A percentile compares a stretch with the other conserved stretches of the same genome.
Conservation (phyloP, 495 filamentous ascomycete genomes). For the Xylaria sp. region DNA sequence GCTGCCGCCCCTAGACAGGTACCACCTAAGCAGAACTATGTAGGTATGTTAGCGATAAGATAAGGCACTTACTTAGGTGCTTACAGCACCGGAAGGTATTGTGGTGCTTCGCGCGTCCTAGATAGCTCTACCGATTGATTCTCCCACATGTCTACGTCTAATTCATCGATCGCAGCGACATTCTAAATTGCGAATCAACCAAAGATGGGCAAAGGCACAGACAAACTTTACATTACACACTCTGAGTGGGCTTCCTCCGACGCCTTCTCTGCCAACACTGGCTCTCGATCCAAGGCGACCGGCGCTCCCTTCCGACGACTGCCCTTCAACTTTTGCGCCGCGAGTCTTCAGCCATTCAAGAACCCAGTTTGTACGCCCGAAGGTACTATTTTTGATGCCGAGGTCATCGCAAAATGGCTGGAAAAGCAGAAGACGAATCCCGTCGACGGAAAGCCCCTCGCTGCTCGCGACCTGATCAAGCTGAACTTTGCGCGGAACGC, state of each 20-base stretch:
- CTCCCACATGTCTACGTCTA: background rate
- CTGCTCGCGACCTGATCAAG: conserved; percentile 84
- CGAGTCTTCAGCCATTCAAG: conserved; percentile 89
- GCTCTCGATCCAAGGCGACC: conserved; percentile 54
- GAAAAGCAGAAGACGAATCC: conserved; percentile 92
- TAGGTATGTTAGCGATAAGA: too few species aligned
- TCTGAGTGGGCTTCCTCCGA: conserved; percentile 94
- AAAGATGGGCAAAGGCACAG: conserved; percentile 61
- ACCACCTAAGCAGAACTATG: too few species aligned
- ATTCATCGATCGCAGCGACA: background rate
- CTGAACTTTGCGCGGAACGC: conserved; percentile 93
- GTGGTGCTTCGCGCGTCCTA: background rate
- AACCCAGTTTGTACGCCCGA: conserved; percentile 82
- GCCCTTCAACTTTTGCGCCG: conserved; percentile 97
- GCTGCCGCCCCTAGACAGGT: background rate
- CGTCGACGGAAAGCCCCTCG: conserved; percentile 78
- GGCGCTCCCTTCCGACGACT: conserved; percentile 81
- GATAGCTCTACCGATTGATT: background rate
- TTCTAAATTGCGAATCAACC: background rate
- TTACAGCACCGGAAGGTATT: background rate
- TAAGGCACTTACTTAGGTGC: conserved; percentile 26
- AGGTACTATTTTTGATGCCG: conserved; percentile 85
- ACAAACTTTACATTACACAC: conserved; percentile 93
- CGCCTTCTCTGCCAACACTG: conserved; percentile 78
- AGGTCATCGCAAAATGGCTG: conserved; percentile 89